Base-by-base conservation (phyloP, 1,284 basidiomycete genomes). In the Pholiota adiposa region DNA sequence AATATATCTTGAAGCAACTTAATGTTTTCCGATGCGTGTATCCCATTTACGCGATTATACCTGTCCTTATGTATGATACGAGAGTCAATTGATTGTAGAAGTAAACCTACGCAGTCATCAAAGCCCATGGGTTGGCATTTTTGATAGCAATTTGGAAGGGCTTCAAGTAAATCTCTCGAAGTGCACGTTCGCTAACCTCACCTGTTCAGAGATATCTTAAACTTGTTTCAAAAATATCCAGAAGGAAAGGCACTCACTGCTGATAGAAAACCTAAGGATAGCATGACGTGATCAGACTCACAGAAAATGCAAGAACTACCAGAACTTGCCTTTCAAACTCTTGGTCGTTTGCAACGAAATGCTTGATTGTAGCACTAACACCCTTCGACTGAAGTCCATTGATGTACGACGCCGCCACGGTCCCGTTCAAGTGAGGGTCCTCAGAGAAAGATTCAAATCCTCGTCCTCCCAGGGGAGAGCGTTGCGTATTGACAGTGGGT, bases 161-260 rank as follows among this genome's bases (percentile, higher is more conserved):
- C 65, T 74, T 79, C 56, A 86, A 75, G 71, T 86, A 87, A 63
- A 87, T 80, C 69, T 87, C 85, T 25, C 82, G 79, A 27, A 87
- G 69, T 1, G 84, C 81, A 25, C 84, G 77, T 64, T 83, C 81
- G 66, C 79, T 79, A 51, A 87, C 73, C 41, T 81, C 79, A 48
- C 78, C 77, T 78, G 68, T 3, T 58, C n/a, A 21, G 2, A 25
- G 18, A 19, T 50, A 25, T 11, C 19, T 55, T 55, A n/a, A 23
- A 54, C 21, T 16, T 18, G 36, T 53, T 54, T 31, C 29, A 4
- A 19, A 40, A 16, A 23, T 18, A 54, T 54, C 31, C 59, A 58
- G 18, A 68, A 38, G 36, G 46, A n/a, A 23, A 61, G n/a, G 53
- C 7, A 64, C 77, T 54, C 68, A 80, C 79, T 85, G 75, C 75